These are phyloP conservation scores for Diatrype stigma DNA, from an alignment of 2,329 filamentous ascomycete species.

Conservation along the genomic window DNA sequence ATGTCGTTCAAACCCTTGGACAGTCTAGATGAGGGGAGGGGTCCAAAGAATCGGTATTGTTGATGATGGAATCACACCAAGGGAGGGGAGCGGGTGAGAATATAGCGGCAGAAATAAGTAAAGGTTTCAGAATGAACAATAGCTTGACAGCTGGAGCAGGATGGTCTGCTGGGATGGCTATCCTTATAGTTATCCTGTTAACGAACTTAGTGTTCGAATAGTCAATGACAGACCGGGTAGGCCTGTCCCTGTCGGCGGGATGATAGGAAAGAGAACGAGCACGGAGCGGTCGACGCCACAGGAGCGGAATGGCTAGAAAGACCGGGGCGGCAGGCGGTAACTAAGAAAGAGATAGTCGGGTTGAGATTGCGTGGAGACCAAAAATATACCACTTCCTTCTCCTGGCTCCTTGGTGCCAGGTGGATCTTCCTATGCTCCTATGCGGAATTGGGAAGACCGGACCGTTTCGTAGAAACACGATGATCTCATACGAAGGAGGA, in stretches of 20 bases:
- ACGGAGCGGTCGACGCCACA: neutral
- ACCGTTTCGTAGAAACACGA: neutral
- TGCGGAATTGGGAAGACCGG: neutral
- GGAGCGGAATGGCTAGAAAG: neutral
- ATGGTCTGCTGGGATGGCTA: neutral
- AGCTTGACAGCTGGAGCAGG: too few relatives aligned
- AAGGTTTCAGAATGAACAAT: too few relatives aligned
- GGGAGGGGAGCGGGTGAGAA: too few relatives aligned
- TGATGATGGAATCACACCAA: neutral
- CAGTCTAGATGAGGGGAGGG: constrained; percentile 1
- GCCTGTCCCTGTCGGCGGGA: too few relatives aligned
- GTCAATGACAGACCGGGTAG: too few relatives aligned
- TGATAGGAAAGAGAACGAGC: neutral
- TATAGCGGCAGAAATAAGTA: too few relatives aligned
- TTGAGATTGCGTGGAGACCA: neutral
- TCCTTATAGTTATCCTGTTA: neutral
- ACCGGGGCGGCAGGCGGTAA: neutral
- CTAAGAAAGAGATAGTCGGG: neutral
- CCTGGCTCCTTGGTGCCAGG: neutral
- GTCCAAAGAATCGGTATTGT: neutral
- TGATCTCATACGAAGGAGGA: neutral
- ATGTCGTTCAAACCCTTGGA: neutral
- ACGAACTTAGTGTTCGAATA: neutral
- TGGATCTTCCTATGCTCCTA: neutral
- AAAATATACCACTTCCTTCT: neutral